Percentiles rank a stretch among this genome's conserved stretches.
These are phyloP conservation scores for Solanum neorickii DNA, from an alignment of 257 asterid genomes.

Conservation along the genomic window DNA sequence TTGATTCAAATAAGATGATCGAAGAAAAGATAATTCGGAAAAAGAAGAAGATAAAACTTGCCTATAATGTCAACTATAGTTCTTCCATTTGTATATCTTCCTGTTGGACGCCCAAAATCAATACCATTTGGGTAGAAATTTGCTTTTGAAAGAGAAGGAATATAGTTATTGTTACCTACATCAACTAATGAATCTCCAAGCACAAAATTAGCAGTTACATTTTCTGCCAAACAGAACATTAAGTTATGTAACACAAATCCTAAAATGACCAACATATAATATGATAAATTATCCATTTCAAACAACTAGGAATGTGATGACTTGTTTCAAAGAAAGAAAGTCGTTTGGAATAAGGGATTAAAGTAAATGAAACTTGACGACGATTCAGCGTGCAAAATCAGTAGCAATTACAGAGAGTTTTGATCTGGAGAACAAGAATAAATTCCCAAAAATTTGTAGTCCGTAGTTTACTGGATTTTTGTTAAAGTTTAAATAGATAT, in stretches of 20 bases:
- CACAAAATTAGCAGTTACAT: slow-evolving; percentile 38
- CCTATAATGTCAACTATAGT: slow-evolving; percentile 71
- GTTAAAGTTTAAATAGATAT: background rate
- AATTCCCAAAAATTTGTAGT: background rate
- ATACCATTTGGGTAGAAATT: slow-evolving; percentile 63
- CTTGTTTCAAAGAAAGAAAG: background rate
- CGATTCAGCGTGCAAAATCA: background rate
- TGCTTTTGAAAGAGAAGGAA: slow-evolving; percentile 58
- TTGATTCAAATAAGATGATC: background rate
- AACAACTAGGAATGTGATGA: background rate
- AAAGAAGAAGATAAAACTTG: slow-evolving; percentile 7
- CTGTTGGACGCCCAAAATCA: slow-evolving; percentile 68
- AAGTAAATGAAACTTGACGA: background rate
- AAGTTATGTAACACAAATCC: background rate
- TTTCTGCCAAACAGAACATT: background rate
- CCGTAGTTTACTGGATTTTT: background rate
- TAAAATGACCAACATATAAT: background rate
- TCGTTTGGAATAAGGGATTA: background rate
- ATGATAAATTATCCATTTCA: background rate
- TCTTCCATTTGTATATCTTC: slow-evolving; percentile 66
- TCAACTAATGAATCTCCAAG: slow-evolving; percentile 86
- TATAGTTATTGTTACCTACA: slow-evolving; percentile 67
- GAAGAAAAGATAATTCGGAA: background rate
- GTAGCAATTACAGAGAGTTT: background rate
- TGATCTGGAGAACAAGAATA: background rate